Evolutionary conservation across 768 basidiomycete species (phyloP).

Genomic region (Psilocybe azurescens): DNA sequence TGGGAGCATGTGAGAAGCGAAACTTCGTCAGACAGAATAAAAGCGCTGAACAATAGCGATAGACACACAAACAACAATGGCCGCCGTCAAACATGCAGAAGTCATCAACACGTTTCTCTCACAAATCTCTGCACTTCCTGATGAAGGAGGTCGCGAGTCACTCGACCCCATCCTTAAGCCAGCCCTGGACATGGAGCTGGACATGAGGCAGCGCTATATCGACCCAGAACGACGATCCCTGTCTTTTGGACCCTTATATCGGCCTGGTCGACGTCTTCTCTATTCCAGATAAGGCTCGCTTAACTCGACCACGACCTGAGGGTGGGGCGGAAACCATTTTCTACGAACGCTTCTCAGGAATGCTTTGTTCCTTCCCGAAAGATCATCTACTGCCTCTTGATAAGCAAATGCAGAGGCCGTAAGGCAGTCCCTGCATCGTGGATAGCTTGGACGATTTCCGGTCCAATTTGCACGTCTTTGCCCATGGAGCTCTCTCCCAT

Average conservation of each 20-base stretch:
- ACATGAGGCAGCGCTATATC: neutral
- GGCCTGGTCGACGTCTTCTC: neutral
- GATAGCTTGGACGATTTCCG: constrained; percentile 43
- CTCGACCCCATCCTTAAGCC: neutral
- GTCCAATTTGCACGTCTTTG: constrained; percentile 51
- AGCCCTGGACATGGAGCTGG: neutral
- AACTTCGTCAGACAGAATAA: too few relatives aligned
- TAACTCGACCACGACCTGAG: neutral
- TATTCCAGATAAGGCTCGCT: neutral
- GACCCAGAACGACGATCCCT: neutral
- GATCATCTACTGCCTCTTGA: neutral
- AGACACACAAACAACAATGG: too few relatives aligned
- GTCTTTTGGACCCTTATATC: neutral
- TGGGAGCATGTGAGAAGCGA: too few relatives aligned
- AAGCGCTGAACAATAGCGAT: too few relatives aligned
- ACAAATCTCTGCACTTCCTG: neutral
- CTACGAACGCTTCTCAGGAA: neutral
- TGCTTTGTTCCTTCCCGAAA: neutral
- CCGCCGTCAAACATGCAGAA: neutral
- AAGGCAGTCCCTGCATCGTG: neutral
- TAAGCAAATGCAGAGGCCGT: too few relatives aligned
- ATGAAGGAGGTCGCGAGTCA: neutral
- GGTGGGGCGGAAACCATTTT: neutral
- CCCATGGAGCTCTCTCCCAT: constrained; percentile 47
- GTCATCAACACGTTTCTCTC: neutral